Percentiles rank a stretch among this genome's conserved stretches.
Evolutionary conservation across 148 eudicot genomes (phyloP).

Genomic region (Vaccinium darrowii): DNA sequence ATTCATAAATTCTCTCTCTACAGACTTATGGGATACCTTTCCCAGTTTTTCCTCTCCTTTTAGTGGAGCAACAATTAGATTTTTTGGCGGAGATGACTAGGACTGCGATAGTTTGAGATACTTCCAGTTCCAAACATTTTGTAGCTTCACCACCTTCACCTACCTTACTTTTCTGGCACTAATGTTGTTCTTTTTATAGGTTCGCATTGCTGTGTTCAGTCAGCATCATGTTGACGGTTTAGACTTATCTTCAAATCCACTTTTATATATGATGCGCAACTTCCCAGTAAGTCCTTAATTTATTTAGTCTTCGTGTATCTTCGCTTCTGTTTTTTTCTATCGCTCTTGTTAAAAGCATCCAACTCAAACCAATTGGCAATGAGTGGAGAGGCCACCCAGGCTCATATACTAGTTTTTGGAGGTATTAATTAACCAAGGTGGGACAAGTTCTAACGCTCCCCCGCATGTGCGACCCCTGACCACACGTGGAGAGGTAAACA

Average conservation of each 20-base stretch:
- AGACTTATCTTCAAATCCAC: constrained; percentile 94
- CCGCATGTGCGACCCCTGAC: no score
- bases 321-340: constrained; percentile 5
- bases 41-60: constrained; percentile 2
- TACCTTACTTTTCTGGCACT: neutral
- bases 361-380: no score
- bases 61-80: constrained; percentile 8
- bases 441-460: no score
- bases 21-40: neutral
- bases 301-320: neutral
- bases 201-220: constrained; percentile 96
- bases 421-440: no score
- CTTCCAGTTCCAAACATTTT: neutral
- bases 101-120: neutral
- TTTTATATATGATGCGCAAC: constrained; percentile 96
- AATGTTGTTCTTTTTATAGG: constrained; percentile 46
- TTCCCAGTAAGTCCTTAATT: constrained; percentile 69
- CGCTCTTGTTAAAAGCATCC: neutral
- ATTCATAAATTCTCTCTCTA: neutral
- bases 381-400: no score
- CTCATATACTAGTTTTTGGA: no score
- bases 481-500: no score
- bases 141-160: neutral
- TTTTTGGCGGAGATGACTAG: neutral
- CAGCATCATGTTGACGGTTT: constrained; percentile 99